phyloP scores from a whole-genome alignment of 1,139 yeast species.

The Saccharomyces hybrid region DNA sequence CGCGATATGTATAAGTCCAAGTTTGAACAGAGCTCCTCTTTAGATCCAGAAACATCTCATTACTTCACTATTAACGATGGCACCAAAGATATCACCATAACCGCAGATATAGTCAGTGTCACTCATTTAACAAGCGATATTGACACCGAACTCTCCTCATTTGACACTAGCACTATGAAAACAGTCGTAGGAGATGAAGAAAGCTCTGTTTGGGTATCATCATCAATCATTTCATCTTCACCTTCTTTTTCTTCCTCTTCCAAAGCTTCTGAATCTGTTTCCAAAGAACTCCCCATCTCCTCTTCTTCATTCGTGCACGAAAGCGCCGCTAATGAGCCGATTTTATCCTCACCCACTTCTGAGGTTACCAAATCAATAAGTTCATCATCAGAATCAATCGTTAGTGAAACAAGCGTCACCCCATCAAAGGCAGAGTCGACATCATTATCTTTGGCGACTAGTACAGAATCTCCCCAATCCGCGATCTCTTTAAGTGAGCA shows the following conservation, averaged over 20 bases:
- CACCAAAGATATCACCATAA: slow-evolving; percentile 15
- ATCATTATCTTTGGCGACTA: not conserved
- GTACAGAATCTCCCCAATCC: not conserved
- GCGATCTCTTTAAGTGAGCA: not conserved
- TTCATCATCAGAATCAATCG: not conserved
- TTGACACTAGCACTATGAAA: slow-evolving; percentile 3
- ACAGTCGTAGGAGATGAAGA: not conserved
- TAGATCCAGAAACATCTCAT: slow-evolving; percentile 16
- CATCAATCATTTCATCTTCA: not conserved
- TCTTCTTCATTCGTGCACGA: not conserved
- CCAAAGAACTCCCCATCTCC: not conserved
- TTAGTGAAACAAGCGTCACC: not conserved
- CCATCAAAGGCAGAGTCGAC: not conserved
- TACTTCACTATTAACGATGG: slow-evolving; percentile 33
- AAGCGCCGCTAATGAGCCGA: not conserved
- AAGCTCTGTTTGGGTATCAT: not conserved
- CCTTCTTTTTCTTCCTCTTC: not conserved
- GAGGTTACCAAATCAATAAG: not conserved
- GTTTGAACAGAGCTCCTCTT: slow-evolving; percentile 17
- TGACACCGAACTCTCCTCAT: slow-evolving; percentile 6
- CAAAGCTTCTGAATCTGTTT: not conserved
- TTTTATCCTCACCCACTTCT: not conserved
- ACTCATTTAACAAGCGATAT: slow-evolving; percentile 9
- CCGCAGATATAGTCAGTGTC: slow-evolving; percentile 19
- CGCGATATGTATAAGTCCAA: slow-evolving; percentile 25